A percentile compares a stretch with the other conserved stretches of the same genome.
These are phyloP conservation scores for Apiotrichum montevideense DNA, from an alignment of 1,284 basidiomycete species.

Conservation along the genomic window DNA sequence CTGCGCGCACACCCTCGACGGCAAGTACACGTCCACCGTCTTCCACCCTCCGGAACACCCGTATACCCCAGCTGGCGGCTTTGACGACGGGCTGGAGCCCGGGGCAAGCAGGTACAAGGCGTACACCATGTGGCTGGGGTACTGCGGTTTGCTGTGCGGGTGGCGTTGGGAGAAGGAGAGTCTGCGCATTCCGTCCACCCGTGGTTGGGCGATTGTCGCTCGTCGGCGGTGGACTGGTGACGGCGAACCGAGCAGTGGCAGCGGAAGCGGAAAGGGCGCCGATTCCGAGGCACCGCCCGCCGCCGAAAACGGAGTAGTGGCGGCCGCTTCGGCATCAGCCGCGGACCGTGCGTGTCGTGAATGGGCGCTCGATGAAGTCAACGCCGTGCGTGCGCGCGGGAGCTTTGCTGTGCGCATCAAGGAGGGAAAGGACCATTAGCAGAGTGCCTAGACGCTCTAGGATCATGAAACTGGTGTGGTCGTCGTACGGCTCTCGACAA, in stretches of 20 bases:
- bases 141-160: constrained; percentile 62
- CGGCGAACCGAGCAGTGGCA: too few species aligned
- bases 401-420: constrained; percentile 40
- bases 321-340: too few species aligned
- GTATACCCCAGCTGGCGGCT: constrained; percentile 31
- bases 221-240: constrained; percentile 31
- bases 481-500: too few species aligned
- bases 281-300: too few species aligned
- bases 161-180: constrained; percentile 83
- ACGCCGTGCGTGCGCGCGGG: constrained; percentile 32
- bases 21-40: constrained; percentile 37
- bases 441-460: too few species aligned
- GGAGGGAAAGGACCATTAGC: constrained; percentile 41
- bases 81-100: constrained; percentile 48
- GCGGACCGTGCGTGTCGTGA: constrained; percentile 24
- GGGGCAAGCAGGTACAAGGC: constrained; percentile 65
- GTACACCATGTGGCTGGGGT: constrained; percentile 76
- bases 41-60: constrained; percentile 44
- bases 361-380: constrained; percentile 41
- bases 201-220: constrained; percentile 72
- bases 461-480: too few species aligned
- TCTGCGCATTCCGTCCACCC: constrained; percentile 82
- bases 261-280: too few species aligned
- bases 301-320: too few species aligned
- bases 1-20: constrained; percentile 55